Evolutionary conservation across 495 filamentous ascomycete genomes (phyloP).

Genomic region (Trichoderma erinaceum): DNA sequence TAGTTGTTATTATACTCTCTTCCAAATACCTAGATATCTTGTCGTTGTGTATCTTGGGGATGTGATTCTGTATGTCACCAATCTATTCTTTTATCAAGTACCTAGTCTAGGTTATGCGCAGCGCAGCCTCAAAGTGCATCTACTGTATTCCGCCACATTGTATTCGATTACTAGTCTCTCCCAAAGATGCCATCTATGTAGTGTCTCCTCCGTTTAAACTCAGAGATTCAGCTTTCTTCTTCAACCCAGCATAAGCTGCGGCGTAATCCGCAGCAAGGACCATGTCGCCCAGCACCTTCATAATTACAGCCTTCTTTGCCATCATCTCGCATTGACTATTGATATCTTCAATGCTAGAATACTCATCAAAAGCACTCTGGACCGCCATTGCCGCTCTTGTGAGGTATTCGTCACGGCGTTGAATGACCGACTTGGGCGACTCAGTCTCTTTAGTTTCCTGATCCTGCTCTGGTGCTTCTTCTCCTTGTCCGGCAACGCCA

Average conservation of each 20-base stretch:
- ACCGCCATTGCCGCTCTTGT: constrained; percentile 60
- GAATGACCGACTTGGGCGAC: constrained; percentile 22
- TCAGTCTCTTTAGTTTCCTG: constrained; percentile 17
- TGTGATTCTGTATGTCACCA: too few relatives aligned
- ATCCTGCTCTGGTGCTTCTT: background rate
- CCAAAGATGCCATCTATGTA: background rate
- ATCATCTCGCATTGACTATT: constrained; percentile 74
- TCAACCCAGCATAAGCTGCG: constrained; percentile 59
- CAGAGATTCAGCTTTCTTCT: constrained; percentile 30
- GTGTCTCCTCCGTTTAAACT: background rate
- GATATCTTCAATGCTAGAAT: constrained; percentile 66
- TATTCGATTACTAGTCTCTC: background rate
- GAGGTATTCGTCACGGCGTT: constrained; percentile 50
- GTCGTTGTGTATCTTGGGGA: too few relatives aligned
- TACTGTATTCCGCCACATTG: background rate
- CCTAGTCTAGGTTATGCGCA: too few relatives aligned
- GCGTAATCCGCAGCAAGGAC: constrained; percentile 70
- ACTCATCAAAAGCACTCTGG: constrained; percentile 59
- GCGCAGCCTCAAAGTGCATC: too few relatives aligned
- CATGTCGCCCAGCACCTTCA: constrained; percentile 66
- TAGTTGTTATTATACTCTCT: too few relatives aligned
- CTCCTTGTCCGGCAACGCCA: constrained; percentile 22
- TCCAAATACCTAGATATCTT: too few relatives aligned
- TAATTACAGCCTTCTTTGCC: constrained; percentile 78
- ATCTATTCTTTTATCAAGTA: too few relatives aligned